Percentiles rank a stretch among this genome's conserved stretches.
phyloP scores from a whole-genome alignment of 2,329 filamentous ascomycete species.

The Trichoderma harzianum region DNA sequence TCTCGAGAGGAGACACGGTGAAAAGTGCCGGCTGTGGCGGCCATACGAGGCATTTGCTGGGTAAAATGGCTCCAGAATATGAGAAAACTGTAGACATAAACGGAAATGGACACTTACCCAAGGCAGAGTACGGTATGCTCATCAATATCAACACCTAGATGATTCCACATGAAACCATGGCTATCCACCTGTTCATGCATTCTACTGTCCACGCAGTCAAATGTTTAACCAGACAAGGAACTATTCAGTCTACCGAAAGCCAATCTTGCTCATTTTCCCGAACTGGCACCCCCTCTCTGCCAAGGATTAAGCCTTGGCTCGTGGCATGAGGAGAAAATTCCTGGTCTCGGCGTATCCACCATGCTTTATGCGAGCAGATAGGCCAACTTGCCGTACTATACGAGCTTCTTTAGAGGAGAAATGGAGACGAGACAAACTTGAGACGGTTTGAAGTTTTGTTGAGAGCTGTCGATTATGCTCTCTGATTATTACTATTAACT shows the following conservation, averaged over 20 bases:
- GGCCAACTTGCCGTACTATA: neutral
- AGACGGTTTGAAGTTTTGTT: no score
- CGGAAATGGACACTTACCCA: neutral
- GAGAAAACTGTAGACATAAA: neutral
- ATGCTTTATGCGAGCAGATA: neutral
- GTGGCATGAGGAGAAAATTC: neutral
- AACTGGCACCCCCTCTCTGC: neutral
- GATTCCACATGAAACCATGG: neutral
- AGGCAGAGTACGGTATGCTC: neutral
- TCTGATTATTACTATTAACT: neutral
- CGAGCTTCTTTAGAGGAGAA: neutral
- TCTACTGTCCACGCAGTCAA: neutral
- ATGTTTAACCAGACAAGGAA: neutral
- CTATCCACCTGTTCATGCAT: neutral
- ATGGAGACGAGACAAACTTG: neutral
- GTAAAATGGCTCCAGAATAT: neutral
- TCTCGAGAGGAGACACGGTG: neutral
- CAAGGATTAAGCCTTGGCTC: neutral
- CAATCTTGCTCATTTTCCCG: neutral
- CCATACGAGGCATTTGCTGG: neutral
- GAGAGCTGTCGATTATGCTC: neutral
- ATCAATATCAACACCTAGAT: neutral
- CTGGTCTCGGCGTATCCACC: neutral
- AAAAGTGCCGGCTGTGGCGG: neutral
- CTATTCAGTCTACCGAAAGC: neutral